Conservation (phyloP, 331 rosid genomes). For the Malus hybrid region DNA sequence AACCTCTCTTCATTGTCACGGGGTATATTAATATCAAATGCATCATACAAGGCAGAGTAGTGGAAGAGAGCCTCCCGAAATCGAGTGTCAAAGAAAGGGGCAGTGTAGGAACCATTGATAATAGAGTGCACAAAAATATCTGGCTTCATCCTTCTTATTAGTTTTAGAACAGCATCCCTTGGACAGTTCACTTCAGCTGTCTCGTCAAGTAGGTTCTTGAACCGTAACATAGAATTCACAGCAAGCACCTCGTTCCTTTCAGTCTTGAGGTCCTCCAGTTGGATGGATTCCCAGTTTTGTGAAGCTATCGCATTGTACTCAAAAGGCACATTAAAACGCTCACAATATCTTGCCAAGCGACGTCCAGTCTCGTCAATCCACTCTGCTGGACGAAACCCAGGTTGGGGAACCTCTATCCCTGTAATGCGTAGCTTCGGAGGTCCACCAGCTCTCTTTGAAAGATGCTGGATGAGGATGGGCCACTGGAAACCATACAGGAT, state of each 20-base stretch:
- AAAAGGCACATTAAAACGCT: constrained; percentile 72
- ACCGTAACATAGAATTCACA: constrained; percentile 51
- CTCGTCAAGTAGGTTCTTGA: constrained; percentile 66
- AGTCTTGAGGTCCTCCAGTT: constrained; percentile 54
- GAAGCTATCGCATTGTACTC: constrained; percentile 70
- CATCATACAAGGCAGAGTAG: constrained; percentile 54
- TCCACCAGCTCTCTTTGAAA: constrained; percentile 52
- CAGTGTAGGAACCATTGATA: constrained; percentile 61
- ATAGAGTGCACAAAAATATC: constrained; percentile 43
- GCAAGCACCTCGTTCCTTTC: constrained; percentile 55
- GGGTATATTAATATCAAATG: constrained; percentile 39
- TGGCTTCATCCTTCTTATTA: constrained; percentile 68
- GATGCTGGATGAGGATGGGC: constrained; percentile 72
- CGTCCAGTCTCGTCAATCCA: constrained; percentile 77
- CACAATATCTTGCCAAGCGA: constrained; percentile 65
- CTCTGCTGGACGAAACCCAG: constrained; percentile 85
- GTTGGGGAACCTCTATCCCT: constrained; percentile 76
- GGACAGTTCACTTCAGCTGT: constrained; percentile 72
- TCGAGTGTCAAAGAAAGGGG: constrained; percentile 74
- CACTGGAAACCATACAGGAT: constrained; percentile 85
- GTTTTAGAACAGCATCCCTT: constrained; percentile 49
- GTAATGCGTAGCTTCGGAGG: constrained; percentile 86
- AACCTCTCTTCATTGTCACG: constrained; percentile 48
- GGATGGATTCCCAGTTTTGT: constrained; percentile 71
- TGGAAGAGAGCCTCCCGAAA: constrained; percentile 73